Base-by-base conservation (phyloP, 768 basidiomycete species). In the Mycena filopes region DNA sequence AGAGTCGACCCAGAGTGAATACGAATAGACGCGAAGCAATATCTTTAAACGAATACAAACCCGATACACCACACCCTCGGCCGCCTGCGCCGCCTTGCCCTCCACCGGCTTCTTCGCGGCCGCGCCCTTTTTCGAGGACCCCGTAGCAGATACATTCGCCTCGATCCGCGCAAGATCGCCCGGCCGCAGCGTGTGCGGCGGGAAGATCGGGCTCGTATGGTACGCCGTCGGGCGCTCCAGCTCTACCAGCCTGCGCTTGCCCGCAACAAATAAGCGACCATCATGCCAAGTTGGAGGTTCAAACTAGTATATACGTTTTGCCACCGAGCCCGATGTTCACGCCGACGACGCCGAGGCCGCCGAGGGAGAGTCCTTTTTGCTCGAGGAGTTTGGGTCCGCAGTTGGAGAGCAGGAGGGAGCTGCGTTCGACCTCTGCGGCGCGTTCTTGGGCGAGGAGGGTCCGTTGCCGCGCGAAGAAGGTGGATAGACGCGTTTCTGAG, bases 121-220 rank as follows among this genome's bases (percentile, higher is more conserved):
- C 16, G 33, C 33, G 33, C 73, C 73, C 68, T 84, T 89, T 58
- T 82, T 79, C 7, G 80, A 69, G 20, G 77, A 60, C 20, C 71
- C 72, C 54, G 71, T 77, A 8, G 82, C 68, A 1, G 85, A 74
- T 0, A 87, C 78, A 74, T 93, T 86, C 15, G 92, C 86, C 72
- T 96, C 94, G 33, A 98, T 89, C 26, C 92, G 83, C 6, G 94
- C 95, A 29, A 96, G 82, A 77, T 99, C 96, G 16, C 97, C 97
- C 12, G 93, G 88, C 56, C 95, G 94, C 69, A 98, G 88, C 0
- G 87, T 91, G 78, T 98, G 96, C 2, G 96, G 90, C 9, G 96
- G 95, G 69, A 98, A 93, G 1, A 84, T 61, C 0, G 86, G 82
- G 9, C 81, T 87, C 3, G 85, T 76, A 72, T 96, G 93, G 72